Evolutionary conservation across 768 basidiomycete species (phyloP), one percentile per base, ranked within the genome.

Genomic region (Rhodocollybia butyracea): DNA sequence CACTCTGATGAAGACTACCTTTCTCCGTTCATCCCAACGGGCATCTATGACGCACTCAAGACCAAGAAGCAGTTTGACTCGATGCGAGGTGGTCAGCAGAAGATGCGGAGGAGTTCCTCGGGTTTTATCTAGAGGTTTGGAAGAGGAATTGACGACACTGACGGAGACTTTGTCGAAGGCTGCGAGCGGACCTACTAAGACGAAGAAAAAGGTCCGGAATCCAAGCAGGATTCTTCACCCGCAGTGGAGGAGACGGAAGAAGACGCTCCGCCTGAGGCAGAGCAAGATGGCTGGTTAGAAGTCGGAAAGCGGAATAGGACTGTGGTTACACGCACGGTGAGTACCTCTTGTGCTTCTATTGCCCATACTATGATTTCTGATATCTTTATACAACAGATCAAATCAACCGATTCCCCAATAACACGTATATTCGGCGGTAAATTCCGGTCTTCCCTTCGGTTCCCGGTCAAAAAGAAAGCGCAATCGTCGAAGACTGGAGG

Each of bases 31-130:
- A 79, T 94, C 30, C 92, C 95, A 21, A 81, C 84, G 12, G 84
- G 85, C 61, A 82, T 98, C 26, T 98, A 97, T 69, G 91, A 94
- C 60, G 94, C 92, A 17, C 83, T 98, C 81, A 91, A 91, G 72
- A 86, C 87, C 71, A 94, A 94, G 77, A 92, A 92, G 72, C 79
- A 90, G 59, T 98, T 98, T 64, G 94, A 95, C 64, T 83, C 80
- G 43, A 98, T 98, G 94, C 75, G 89, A 83, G 85, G 91, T 34
- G 94, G 94, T 0, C 91, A 94, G 56, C 96, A 99, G 72, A 99
- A 68, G 96, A 99, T 56, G 96, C 95, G 10, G 95, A 99, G 69
- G 96, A 99, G 70, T 98, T 97, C 69, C 76, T 98, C n/a, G 96
- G 96, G 3, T 98, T 97, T 73, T 96, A 92, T 72, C 77, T 98